Percentiles rank a stretch among this genome's conserved stretches.
phyloP scores from a whole-genome alignment of 108 stramenopile genomes.

The Cylindrotheca fusiformis region DNA sequence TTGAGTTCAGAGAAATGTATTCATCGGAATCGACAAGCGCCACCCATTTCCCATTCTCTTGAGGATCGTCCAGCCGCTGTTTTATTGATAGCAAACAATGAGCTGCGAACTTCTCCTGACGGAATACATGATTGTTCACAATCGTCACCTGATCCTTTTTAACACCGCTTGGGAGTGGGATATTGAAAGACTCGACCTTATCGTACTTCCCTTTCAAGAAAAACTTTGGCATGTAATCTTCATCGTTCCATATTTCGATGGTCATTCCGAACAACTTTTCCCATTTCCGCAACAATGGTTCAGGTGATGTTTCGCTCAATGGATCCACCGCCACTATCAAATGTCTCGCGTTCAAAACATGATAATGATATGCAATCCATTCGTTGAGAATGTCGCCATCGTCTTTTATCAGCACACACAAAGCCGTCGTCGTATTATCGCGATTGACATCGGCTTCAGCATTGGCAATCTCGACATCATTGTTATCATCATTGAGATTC shows the following conservation, averaged over 20 bases:
- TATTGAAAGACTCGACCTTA: no score
- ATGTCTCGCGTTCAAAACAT: slow-evolving; percentile 45
- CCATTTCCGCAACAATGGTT: slow-evolving; percentile 44
- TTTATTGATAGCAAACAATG: slow-evolving; percentile 25
- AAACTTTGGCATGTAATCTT: no score
- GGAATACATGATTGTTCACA: slow-evolving; percentile 35
- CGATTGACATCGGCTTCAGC: no score
- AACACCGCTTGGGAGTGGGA: background rate
- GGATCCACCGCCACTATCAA: no score
- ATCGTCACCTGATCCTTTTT: slow-evolving; percentile 6
- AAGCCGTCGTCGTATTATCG: no score
- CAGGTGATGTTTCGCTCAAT: no score
- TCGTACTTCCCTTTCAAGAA: no score
- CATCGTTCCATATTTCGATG: no score
- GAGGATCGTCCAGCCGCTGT: background rate
- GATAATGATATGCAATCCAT: no score
- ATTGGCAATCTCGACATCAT: no score
- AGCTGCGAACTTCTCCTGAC: slow-evolving; percentile 27
- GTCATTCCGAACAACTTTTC: no score
- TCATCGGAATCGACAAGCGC: slow-evolving; percentile 67
- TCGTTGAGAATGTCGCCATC: slow-evolving; percentile 34
- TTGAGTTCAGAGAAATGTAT: slow-evolving; percentile 51
- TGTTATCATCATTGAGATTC: no score
- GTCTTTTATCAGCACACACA: slow-evolving; percentile 31
- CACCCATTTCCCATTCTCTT: slow-evolving; percentile 41